phyloP scores from a whole-genome alignment of 495 filamentous ascomycete genomes.

The Podospora anserina region DNA sequence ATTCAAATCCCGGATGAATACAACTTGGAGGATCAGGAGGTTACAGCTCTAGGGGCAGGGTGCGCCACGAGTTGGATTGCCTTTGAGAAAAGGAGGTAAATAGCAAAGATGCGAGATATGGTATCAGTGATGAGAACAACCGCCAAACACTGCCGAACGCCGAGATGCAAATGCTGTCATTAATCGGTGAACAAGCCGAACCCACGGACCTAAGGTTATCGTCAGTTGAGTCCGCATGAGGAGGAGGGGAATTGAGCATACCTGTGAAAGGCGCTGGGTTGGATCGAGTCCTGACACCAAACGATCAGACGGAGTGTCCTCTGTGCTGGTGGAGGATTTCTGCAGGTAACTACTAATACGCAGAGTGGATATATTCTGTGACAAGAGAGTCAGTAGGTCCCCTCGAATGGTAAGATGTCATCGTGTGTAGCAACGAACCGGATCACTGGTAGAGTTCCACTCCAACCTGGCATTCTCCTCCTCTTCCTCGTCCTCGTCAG shows the following conservation, averaged over 20 bases:
- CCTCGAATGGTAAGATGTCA: background rate
- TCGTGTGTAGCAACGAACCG: constrained; percentile 30
- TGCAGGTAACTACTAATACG: constrained; percentile 37
- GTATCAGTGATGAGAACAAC: background rate
- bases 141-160: background rate
- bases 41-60: constrained; percentile 62
- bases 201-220: constrained; percentile 43
- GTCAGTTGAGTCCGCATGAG: constrained; percentile 8
- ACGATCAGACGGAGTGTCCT: constrained; percentile 21
- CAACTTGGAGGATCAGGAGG: background rate
- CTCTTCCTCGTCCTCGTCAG: constrained; percentile 70
- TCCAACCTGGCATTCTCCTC: constrained; percentile 56
- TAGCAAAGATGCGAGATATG: constrained; percentile 8
- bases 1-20: constrained; percentile 36
- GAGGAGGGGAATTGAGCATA: constrained; percentile 24
- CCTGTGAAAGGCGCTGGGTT: constrained; percentile 64
- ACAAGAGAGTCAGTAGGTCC: constrained; percentile 26
- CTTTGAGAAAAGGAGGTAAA: constrained; percentile 31
- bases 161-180: constrained; percentile 42
- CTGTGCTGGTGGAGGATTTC: constrained; percentile 30
- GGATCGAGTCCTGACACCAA: constrained; percentile 51
- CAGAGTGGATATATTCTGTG: constrained; percentile 35
- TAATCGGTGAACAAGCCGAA: constrained; percentile 50
- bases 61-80: constrained; percentile 87
- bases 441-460: constrained; percentile 71